A percentile compares a stretch with the other conserved stretches of the same genome.
phyloP scores from a whole-genome alignment of 257 asterid species.

The Salvia rosmarinus region DNA sequence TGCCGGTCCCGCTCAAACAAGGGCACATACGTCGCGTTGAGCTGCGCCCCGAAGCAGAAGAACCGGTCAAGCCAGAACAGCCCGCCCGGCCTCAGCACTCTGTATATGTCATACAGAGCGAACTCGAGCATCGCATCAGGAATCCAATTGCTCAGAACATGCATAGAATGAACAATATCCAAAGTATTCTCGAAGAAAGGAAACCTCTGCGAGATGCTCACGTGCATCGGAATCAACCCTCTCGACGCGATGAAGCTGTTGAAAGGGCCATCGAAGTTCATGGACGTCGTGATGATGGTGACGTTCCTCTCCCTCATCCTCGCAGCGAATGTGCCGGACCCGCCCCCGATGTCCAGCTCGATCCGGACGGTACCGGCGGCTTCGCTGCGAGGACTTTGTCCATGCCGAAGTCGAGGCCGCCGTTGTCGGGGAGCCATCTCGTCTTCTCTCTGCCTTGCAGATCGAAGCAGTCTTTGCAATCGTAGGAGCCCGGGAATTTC shows the following conservation, averaged over 20 bases:
- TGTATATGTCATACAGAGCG: constrained; percentile 48
- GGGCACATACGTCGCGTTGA: constrained; percentile 53
- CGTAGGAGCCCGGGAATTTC: constrained; percentile 43
- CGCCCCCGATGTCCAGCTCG: constrained; percentile 69
- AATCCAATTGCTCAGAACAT: constrained; percentile 63
- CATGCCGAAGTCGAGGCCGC: constrained; percentile 53
- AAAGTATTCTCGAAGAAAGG: constrained; percentile 69
- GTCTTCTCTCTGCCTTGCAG: constrained; percentile 52
- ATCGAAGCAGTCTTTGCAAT: constrained; percentile 63
- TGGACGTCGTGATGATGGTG: constrained; percentile 59
- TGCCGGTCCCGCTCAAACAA: constrained; percentile 50
- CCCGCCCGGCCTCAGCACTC: constrained; percentile 65
- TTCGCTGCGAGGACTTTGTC: constrained; percentile 43
- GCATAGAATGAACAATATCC: constrained; percentile 69
- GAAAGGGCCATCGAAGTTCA: constrained; percentile 67
- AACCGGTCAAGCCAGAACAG: constrained; percentile 68
- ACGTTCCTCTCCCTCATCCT: constrained; percentile 64
- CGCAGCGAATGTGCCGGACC: constrained; percentile 62
- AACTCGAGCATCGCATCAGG: constrained; percentile 56
- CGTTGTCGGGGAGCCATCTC: constrained; percentile 56
- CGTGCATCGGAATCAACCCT: constrained; percentile 59
- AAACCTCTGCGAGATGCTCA: constrained; percentile 56
- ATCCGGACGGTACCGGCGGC: constrained; percentile 45
- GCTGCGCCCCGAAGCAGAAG: constrained; percentile 63
- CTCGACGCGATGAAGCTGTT: constrained; percentile 62